Evolutionary conservation across 148 eudicot genomes (phyloP), one percentile per base, ranked within the genome.

Genomic region (Suaeda aralocaspica): DNA sequence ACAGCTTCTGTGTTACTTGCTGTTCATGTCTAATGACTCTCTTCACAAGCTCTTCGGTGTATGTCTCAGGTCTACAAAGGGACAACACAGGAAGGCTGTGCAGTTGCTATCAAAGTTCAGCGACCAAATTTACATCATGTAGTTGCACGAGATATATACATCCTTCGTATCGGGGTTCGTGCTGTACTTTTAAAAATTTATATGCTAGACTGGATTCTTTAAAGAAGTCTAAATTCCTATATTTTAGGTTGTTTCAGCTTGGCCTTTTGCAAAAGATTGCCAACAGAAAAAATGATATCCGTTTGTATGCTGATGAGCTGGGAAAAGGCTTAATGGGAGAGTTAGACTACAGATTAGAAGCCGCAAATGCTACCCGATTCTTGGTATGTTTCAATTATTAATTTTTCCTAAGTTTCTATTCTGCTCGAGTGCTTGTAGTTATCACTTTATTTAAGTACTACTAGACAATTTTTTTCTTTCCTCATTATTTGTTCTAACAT

Each of bases 101-200:
- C 67, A 76, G 99, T 95, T 66, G 99, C 99, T 59, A 88, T 95
- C 71, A 95, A 95, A 88, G 92, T 95, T 80, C 99, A 91, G 84
- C 89, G 97, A 36, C 99, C 99, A 73, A 82, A 86, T 77, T 79
- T 95, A 75, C 87, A 76, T 52, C 93, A 89, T 72, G 75, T 85
- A 63, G 97, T 95, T 58, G 91, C 88, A 76, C 89, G 94, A 28
- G 99, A 95, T 81, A 78, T 89, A 67, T 91, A 89, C 75, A 89
- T 95, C 72, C 83, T 95, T 69, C 99, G 97, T 31, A 82, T 91
- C 77, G 97, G 93, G 99, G 99, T 94, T 74, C 67, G 97, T 94
- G 64, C 77, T 68, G 52, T 71, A 72, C 69, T 76, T 7, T 64
- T 49, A n/a, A n/a, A n/a, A n/a, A n/a, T 59, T 44, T 26, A 49